A percentile compares a stretch with the other conserved stretches of the same genome.
phyloP scores from a whole-genome alignment of 345 rosid genomes.

The Eucalyptus shirleyi region DNA sequence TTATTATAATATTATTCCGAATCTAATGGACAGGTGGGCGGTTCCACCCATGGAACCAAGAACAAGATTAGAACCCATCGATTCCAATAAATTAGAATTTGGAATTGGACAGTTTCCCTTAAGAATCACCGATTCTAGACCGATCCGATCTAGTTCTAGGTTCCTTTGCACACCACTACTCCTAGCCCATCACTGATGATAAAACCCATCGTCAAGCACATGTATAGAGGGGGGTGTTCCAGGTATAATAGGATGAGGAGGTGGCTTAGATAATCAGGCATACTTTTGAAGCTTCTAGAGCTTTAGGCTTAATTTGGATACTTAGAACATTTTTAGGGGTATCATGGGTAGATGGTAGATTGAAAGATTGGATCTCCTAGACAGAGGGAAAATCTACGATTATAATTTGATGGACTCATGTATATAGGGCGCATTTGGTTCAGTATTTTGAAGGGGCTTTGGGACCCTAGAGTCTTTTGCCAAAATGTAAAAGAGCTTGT shows the following conservation, averaged over 20 bases:
- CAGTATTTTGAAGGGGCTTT: no score
- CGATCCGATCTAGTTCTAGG: no score
- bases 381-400: background rate
- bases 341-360: background rate
- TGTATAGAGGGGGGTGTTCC: background rate
- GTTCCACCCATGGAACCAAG: background rate
- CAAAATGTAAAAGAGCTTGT: no score
- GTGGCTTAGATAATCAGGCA: background rate
- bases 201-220: background rate
- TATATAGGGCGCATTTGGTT: no score
- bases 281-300: background rate
- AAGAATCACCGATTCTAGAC: accelerated
- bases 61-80: accelerated
- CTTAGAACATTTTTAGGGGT: background rate
- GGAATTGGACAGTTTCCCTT: background rate
- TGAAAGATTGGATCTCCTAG: background rate
- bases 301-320: background rate
- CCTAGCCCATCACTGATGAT: background rate
- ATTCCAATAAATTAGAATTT: background rate
- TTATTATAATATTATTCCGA: no score
- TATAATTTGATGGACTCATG: background rate
- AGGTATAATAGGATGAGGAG: background rate
- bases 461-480: no score
- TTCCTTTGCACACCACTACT: no score
- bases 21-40: background rate